These are phyloP conservation scores for Anthoceros angustus DNA, from an alignment of 225 moss, liverwort and hornwort genomes.

Conservation along the genomic window DNA sequence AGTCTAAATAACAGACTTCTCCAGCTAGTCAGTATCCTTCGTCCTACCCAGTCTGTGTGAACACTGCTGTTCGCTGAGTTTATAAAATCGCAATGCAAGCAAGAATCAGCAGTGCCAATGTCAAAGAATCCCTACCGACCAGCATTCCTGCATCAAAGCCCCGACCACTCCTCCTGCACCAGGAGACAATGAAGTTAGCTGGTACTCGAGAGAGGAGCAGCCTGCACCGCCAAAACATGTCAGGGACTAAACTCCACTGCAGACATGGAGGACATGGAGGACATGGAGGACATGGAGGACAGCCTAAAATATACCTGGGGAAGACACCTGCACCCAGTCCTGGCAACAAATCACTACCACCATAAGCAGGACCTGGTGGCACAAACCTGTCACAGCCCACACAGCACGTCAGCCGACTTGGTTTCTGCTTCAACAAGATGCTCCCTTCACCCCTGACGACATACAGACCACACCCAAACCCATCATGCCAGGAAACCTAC, in stretches of 20 bases:
- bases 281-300: no score
- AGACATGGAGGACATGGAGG: no score
- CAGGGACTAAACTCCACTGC: no score
- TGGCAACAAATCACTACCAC: neutral
- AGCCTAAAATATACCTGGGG: neutral
- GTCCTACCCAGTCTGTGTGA: no score
- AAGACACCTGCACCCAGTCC: neutral
- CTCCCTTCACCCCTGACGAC: no score
- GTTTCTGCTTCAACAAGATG: neutral
- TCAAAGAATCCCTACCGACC: neutral
- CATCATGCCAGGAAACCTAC: neutral
- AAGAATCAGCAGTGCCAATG: neutral
- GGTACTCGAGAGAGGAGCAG: no score
- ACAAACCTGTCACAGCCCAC: neutral
- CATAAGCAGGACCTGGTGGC: neutral
- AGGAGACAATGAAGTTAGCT: no score
- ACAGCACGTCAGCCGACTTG: neutral
- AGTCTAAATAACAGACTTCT: no score
- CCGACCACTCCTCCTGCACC: neutral
- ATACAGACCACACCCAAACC: neutral
- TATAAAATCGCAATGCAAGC: neutral
- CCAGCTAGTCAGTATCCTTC: no score
- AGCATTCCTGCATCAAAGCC: neutral
- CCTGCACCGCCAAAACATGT: no score
- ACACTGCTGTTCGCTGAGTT: neutral